Conservation (phyloP, 1,284 basidiomycete genomes). For the Ustilago trichophora region DNA sequence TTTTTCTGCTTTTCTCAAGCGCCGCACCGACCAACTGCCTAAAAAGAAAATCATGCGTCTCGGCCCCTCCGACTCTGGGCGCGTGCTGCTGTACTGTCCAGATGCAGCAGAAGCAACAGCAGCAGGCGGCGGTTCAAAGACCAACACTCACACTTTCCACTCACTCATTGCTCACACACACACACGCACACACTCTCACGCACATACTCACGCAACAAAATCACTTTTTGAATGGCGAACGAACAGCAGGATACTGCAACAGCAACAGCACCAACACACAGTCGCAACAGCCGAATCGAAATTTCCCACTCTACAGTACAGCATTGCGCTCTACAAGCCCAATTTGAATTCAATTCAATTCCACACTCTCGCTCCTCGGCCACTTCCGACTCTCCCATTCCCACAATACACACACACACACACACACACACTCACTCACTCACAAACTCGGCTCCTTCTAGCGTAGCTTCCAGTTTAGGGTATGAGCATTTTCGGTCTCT, state of each 20-base stretch:
- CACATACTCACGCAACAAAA: background rate
- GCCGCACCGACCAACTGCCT: no score
- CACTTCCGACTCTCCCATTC: constrained; percentile 5
- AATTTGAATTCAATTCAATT: background rate
- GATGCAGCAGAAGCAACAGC: background rate
- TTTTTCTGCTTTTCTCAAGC: background rate
- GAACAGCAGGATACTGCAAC: no score
- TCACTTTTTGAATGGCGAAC: no score
- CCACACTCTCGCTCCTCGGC: background rate
- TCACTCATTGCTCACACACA: background rate
- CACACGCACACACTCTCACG: background rate
- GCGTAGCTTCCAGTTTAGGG: no score
- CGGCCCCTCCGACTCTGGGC: background rate
- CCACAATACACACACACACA: no score
- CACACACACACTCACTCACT: no score
- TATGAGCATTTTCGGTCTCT: no score
- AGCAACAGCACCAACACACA: no score
- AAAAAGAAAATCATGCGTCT: background rate
- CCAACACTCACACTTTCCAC: constrained; percentile 5
- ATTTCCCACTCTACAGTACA: no score
- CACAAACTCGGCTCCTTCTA: no score
- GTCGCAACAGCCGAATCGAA: no score
- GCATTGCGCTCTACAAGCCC: no score
- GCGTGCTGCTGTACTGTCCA: background rate
- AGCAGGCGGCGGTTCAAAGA: background rate